Evolutionary conservation across 352 stramenopile genomes (phyloP), one percentile per base, ranked within the genome.

Genomic region (Plasmopara muralis): DNA sequence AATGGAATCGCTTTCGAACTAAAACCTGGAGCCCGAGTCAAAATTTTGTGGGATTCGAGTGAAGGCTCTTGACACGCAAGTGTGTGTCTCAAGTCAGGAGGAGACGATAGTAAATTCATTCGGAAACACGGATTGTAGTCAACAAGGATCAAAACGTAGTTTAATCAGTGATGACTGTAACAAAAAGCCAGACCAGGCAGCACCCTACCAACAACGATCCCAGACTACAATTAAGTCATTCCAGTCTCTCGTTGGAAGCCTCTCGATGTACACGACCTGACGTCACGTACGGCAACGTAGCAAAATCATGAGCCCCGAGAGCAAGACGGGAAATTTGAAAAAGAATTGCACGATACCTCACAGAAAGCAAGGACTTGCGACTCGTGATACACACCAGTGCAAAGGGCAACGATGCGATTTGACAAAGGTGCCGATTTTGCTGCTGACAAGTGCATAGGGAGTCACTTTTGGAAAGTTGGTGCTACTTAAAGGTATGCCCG

Each of bases 291-390:
- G 14, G 9, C 38, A 18, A 18, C 38, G 38, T 14, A 14, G 10
- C 38, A 18, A 6, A 43, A 8, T 6, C 38, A 43, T 43, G 14
- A 14, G 14, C 38, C 9, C 6, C 31, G 31, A 10, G 31, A 14
- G n/a, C 14, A 18, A 43, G 38, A 43, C 38, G 9, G 38, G 38
- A 43, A 43, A 18, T n/a, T n/a, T n/a, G n/a, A n/a, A n/a, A 41
- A n/a, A 41, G 9, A n/a, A 41, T 41, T 41, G 6, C 35, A 10
- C 35, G 35, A 4, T 41, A 41, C 35, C 35, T 41, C 14, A 15
- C 6, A n/a, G 35, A 10, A 15, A 41, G 35, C 5, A 41, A 41
- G n/a, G n/a, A n/a, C n/a, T n/a, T n/a, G n/a, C n/a, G n/a, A n/a
- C n/a, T n/a, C n/a, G n/a, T n/a, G n/a, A n/a, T n/a, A n/a, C n/a